Evolutionary conservation across 148 eudicot species (phyloP), one percentile per base, ranked within the genome.

Genomic region (Agrostemma githago): DNA sequence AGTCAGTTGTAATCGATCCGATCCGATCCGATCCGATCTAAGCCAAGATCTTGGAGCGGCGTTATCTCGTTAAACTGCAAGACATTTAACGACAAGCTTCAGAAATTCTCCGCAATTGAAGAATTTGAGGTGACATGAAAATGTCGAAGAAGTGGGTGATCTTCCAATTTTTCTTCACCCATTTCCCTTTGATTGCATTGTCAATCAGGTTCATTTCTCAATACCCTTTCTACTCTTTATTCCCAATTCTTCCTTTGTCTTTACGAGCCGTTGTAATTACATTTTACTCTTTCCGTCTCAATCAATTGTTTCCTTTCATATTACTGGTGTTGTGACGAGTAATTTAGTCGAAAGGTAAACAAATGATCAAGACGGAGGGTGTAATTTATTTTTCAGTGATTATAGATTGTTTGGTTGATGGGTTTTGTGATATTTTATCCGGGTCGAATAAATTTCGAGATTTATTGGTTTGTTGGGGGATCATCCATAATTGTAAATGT

Each of bases 191-290:
- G 6, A 16, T 7, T n/a, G 26, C 74, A 57, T 41, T 72, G 12
- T 57, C 74, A n/a, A 72, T 60, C 43, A 72, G 74, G 74, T 72
- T 58, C 8, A 19, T 58, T 72, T 71, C 63, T 39, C 3, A 12
- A 11, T 11, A 4, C 54, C 12, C 10, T 2, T 19, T 3, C 11
- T 6, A 1, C 73, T 14, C 34, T 70, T 37, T 43, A 43, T 26
- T 15, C 62, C 3, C 5, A 68, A 44, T 70, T n/a, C 16, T 37
- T 3, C 39, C 14, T 40, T 71, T 54, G 42, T 10, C 5, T 34
- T 34, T 51, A 51, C 14, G 16, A 51, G 14, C 56, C 1, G 34
- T 62, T n/a, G 39, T 65, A 4, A 15, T 39, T 16, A 12, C 9
- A 38, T 12, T 12, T 14, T 3, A 39, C 34, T 26, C 34, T 26